These are phyloP conservation scores for Omphalea diandra DNA, from an alignment of 441 rosid genomes.

Conservation along the genomic window DNA sequence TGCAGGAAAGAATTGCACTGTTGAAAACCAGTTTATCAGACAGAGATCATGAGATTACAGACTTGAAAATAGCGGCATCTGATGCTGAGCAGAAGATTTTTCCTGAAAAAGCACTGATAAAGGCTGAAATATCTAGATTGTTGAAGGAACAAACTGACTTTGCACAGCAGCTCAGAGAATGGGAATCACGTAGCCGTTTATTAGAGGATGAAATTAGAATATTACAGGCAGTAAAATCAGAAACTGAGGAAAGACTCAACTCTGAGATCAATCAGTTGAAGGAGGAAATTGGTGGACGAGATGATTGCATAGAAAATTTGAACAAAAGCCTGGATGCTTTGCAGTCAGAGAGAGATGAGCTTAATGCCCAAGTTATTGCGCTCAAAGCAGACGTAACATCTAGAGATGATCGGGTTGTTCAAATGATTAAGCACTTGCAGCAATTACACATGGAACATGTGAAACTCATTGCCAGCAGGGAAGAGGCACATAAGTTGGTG, in stretches of 20 bases:
- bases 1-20: constrained; percentile 65
- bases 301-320: constrained; percentile 30
- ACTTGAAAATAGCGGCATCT: constrained; percentile 63
- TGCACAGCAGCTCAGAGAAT: constrained; percentile 56
- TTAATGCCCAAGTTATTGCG: constrained; percentile 22
- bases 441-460: constrained; percentile 60
- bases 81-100: constrained; percentile 89
- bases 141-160: constrained; percentile 43
- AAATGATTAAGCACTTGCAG: constrained; percentile 58
- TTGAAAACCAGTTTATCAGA: constrained; percentile 69
- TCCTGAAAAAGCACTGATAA: constrained; percentile 71
- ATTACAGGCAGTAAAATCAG: constrained; percentile 44
- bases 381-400: constrained; percentile 41
- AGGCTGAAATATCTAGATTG: constrained; percentile 63
- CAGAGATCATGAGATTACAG: constrained; percentile 66
- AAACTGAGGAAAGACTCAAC: constrained; percentile 43
- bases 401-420: constrained; percentile 41
- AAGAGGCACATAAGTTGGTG: constrained; percentile 31
- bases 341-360: constrained; percentile 36
- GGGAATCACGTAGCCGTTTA: constrained; percentile 64
- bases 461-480: constrained; percentile 35
- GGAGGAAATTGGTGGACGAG: constrained; percentile 38
- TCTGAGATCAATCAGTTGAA: constrained; percentile 39
- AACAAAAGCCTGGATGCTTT: constrained; percentile 31
- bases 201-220: constrained; percentile 73